These are phyloP conservation scores for Teratosphaeria nubilosa DNA, from an alignment of 2,329 filamentous ascomycete genomes.

Conservation along the genomic window DNA sequence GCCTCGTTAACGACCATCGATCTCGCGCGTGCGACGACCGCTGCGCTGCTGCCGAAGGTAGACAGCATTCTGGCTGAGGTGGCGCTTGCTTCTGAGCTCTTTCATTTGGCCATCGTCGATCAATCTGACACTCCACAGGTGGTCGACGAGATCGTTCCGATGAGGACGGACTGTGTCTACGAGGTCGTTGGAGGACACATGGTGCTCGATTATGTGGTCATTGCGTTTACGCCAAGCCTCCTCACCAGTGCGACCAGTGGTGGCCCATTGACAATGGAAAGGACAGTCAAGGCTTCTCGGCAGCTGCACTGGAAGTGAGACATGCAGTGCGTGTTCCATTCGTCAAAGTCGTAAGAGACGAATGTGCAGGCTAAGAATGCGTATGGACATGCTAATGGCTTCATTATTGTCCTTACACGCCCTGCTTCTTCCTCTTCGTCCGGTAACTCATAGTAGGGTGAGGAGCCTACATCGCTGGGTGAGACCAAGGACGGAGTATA, in stretches of 20 bases:
- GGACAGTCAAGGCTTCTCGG: background rate
- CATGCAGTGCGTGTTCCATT: constrained; percentile 2
- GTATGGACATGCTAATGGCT: background rate
- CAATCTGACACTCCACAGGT: background rate
- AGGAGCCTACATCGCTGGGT: background rate
- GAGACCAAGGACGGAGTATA: background rate
- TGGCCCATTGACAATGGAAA: background rate
- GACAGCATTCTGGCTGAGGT: background rate
- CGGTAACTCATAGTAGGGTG: background rate
- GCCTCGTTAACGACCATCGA: background rate
- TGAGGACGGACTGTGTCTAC: background rate
- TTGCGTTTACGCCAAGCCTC: background rate
- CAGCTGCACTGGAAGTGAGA: constrained; percentile 1
- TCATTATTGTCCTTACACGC: background rate
- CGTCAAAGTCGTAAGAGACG: background rate
- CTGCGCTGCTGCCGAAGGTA: background rate
- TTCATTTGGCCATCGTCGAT: background rate
- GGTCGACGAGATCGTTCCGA: background rate
- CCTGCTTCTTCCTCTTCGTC: background rate
- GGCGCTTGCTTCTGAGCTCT: background rate
- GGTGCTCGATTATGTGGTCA: background rate
- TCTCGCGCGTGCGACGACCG: background rate
- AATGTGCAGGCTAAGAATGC: background rate
- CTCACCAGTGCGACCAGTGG: background rate
- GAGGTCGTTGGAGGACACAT: background rate